Conservation (phyloP, 1,139 yeast genomes). For the Blastobotrys malaysiensis region DNA sequence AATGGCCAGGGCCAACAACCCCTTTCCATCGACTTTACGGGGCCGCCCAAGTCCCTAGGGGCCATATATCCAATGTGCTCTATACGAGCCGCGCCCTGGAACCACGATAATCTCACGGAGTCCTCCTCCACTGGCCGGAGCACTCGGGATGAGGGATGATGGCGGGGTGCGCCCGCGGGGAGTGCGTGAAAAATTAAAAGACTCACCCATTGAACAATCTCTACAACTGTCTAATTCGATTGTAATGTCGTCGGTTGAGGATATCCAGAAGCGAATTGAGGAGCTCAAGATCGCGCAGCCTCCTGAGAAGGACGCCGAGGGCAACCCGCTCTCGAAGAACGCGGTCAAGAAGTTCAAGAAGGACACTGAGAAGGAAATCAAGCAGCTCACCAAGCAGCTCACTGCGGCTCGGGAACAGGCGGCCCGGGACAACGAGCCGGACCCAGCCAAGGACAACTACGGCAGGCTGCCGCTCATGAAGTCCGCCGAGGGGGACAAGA, state of each 20-base stretch:
- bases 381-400: conserved; percentile 90
- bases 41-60: too few relatives aligned
- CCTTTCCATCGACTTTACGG: too few relatives aligned
- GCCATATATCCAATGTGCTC: too few relatives aligned
- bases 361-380: conserved; percentile 85
- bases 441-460: conserved; percentile 81
- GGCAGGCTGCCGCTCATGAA: conserved; percentile 88
- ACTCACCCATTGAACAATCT: conserved; percentile 1
- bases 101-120: too few relatives aligned
- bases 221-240: conserved; percentile 1
- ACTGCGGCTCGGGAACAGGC: conserved; percentile 83
- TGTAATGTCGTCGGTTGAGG: conserved; percentile 46
- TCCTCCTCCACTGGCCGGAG: too few relatives aligned
- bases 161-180: background rate
- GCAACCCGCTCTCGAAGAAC: conserved; percentile 90
- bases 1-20: too few relatives aligned
- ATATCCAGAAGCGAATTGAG: conserved; percentile 53
- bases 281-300: conserved; percentile 25
- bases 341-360: conserved; percentile 93
- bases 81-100: too few relatives aligned
- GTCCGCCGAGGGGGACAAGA: conserved; percentile 51
- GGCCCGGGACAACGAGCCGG: conserved; percentile 72
- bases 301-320: conserved; percentile 50
- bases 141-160: background rate
- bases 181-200: background rate